A percentile compares a stretch with the other conserved stretches of the same genome.
Evolutionary conservation across 225 moss, liverwort and hornwort genomes (phyloP).

Genomic region (Straminergon stramineum): DNA sequence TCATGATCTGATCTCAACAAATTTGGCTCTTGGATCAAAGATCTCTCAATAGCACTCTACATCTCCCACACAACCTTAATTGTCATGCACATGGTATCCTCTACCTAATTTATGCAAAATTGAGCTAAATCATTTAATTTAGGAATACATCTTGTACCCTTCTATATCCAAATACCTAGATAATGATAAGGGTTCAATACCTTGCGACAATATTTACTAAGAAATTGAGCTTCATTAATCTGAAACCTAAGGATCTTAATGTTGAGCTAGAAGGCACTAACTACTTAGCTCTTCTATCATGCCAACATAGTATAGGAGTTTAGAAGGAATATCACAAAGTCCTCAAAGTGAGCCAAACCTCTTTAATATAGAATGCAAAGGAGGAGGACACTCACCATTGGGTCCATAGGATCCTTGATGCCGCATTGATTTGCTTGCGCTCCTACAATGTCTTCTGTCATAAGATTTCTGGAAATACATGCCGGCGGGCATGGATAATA

Average conservation of each 20-base stretch:
- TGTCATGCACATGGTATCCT: not conserved
- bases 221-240: not conserved
- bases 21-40: not conserved
- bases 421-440: slow-evolving; percentile 45
- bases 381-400: slow-evolving; percentile 38
- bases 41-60: not conserved
- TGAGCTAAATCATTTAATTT: not conserved
- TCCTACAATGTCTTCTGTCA: slow-evolving; percentile 63
- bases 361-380: not conserved
- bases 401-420: slow-evolving; percentile 58
- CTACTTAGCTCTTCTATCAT: not conserved
- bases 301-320: not conserved
- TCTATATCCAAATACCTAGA: not conserved
- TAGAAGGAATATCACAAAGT: not conserved
- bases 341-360: not conserved
- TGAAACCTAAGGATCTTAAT: not conserved
- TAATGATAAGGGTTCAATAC: not conserved
- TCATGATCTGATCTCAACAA: not conserved
- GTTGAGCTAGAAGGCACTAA: not conserved
- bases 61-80: not conserved
- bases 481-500: slow-evolving; percentile 38
- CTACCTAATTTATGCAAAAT: not conserved
- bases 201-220: not conserved
- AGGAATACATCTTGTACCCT: not conserved
- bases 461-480: slow-evolving; percentile 50